phyloP scores from a whole-genome alignment of 495 filamentous ascomycete species.

The Aspergillus indologenus region DNA sequence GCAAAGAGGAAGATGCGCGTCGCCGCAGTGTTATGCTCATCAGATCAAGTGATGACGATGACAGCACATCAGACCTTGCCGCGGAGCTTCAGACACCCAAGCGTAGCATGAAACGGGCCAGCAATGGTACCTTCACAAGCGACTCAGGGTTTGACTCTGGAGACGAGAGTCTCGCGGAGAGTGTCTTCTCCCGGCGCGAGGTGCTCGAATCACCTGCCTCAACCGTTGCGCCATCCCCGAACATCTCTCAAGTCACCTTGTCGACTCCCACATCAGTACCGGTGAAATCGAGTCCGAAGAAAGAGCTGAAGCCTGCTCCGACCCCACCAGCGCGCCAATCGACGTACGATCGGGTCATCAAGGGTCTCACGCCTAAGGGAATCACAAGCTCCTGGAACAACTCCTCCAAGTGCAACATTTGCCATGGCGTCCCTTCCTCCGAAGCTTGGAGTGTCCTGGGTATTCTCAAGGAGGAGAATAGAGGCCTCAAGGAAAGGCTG shows the following conservation, averaged over 20 bases:
- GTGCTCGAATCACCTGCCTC: constrained; percentile 49
- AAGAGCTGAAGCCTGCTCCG: constrained; percentile 21
- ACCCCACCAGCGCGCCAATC: constrained; percentile 30
- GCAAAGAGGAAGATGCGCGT: constrained; percentile 51
- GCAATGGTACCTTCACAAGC: constrained; percentile 49
- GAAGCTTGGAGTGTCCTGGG: constrained; percentile 71
- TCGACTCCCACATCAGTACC: constrained; percentile 28
- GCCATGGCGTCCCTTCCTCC: constrained; percentile 57
- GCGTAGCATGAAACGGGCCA: constrained; percentile 49
- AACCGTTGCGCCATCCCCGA: constrained; percentile 43
- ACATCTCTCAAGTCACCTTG: constrained; percentile 36
- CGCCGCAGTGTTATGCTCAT: constrained; percentile 38
- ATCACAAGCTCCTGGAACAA: constrained; percentile 35
- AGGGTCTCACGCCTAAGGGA: constrained; percentile 37
- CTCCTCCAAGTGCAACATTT: constrained; percentile 52
- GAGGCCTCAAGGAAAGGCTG: constrained; percentile 63
- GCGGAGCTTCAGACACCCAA: constrained; percentile 50
- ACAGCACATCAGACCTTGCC: constrained; percentile 50
- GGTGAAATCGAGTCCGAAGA: constrained; percentile 16
- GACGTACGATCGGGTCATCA: constrained; percentile 41
- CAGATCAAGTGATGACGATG: constrained; percentile 29
- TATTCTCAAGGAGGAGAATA: constrained; percentile 70
- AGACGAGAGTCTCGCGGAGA: constrained; percentile 55
- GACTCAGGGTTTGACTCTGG: constrained; percentile 56
- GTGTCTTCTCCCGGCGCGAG: constrained; percentile 61